phyloP scores from a whole-genome alignment of 805 yeast genomes.

The Sungouiella blattae region DNA sequence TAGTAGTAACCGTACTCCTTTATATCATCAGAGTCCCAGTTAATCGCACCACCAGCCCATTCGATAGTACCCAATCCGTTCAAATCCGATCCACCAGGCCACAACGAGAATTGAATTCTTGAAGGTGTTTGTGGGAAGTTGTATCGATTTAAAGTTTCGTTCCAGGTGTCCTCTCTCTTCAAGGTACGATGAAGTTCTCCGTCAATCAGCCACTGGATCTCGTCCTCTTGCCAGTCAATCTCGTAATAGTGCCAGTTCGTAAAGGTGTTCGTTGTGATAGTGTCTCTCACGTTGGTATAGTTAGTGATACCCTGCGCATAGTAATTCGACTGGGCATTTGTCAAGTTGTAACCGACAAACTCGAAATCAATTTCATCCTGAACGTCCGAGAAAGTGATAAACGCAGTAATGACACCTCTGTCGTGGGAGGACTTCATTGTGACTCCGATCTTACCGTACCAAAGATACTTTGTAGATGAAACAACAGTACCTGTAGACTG shows the following conservation, averaged over 20 bases:
- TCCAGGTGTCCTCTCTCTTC: conserved; percentile 55
- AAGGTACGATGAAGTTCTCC: conserved; percentile 66
- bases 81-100: conserved; percentile 69
- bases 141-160: conserved; percentile 55
- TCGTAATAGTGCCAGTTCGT: conserved; percentile 70
- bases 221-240: conserved; percentile 79
- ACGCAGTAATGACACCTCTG: conserved; percentile 80
- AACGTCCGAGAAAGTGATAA: conserved; percentile 75
- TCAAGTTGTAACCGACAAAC: conserved; percentile 73
- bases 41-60: conserved; percentile 86
- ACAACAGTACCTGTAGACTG: conserved; percentile 72
- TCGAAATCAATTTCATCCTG: conserved; percentile 91
- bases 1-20: conserved; percentile 77
- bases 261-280: conserved; percentile 51
- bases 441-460: conserved; percentile 83
- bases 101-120: conserved; percentile 65
- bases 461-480: conserved; percentile 72
- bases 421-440: conserved; percentile 69
- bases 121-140: conserved; percentile 73
- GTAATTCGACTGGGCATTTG: conserved; percentile 70
- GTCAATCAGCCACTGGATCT: conserved; percentile 68
- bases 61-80: conserved; percentile 61
- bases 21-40: conserved; percentile 80
- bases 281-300: conserved; percentile 55
- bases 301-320: conserved; percentile 73